Evolutionary conservation across 352 stramenopile genomes (phyloP).

Genomic region (Pythium aquatile): DNA sequence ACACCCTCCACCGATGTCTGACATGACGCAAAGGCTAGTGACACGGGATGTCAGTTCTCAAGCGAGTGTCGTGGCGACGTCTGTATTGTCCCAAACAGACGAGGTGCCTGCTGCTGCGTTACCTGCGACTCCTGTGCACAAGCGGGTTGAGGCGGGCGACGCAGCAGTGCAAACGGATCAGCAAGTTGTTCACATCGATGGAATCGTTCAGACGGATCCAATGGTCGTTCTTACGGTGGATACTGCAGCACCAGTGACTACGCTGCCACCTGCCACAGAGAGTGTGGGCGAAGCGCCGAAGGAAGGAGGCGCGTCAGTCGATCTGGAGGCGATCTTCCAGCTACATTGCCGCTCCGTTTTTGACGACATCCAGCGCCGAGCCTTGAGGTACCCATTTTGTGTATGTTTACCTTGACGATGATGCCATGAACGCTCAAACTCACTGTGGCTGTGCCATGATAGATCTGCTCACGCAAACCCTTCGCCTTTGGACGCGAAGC

Average conservation of each 20-base stretch:
- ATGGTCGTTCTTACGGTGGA: neutral
- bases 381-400: neutral
- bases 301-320: neutral
- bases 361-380: neutral
- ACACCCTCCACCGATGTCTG: conserved; percentile 9
- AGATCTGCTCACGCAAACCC: neutral
- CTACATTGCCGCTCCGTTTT: neutral
- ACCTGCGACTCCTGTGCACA: neutral
- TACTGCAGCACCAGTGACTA: neutral
- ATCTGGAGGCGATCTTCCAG: neutral
- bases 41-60: conserved; percentile 19
- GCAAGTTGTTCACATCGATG: conserved; percentile 6
- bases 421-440: too few species aligned
- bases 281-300: neutral
- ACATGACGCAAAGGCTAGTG: neutral
- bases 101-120: neutral
- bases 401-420: neutral
- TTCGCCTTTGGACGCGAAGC: neutral
- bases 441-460: neutral
- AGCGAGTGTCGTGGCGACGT: neutral
- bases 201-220: conserved; percentile 21
- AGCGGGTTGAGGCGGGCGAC: conserved; percentile 11
- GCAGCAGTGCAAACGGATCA: conserved; percentile 15
- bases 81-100: conserved; percentile 10
- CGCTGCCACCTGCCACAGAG: neutral